phyloP scores from a whole-genome alignment of 2,329 filamentous ascomycete genomes.

The Magnaporthiopsis poae region DNA sequence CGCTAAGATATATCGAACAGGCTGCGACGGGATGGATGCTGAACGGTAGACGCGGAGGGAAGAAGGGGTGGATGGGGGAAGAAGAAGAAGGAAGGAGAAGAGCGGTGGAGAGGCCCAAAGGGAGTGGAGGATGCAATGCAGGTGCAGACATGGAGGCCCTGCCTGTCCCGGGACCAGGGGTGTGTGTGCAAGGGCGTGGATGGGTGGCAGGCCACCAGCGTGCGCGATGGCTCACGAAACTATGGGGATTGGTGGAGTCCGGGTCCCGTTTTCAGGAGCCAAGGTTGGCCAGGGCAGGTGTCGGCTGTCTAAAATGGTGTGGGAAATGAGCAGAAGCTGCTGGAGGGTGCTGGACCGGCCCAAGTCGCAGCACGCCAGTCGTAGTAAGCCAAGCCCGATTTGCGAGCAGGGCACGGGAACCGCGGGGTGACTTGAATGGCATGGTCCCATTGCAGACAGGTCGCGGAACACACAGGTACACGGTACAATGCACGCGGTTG shows the following conservation, averaged over 20 bases:
- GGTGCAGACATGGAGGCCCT: not conserved
- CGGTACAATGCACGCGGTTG: too few species aligned
- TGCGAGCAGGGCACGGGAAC: too few species aligned
- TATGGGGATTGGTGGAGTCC: conserved; percentile 1
- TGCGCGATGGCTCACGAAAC: conserved; percentile 2
- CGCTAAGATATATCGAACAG: conserved; percentile 8
- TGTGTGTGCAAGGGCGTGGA: not conserved
- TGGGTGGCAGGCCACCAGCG: conserved; percentile 1
- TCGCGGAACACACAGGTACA: too few species aligned
- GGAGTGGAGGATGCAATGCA: conserved; percentile 5
- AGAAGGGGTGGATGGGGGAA: conserved; percentile 16
- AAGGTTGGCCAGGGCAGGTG: not conserved
- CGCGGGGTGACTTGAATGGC: conserved; percentile 6
- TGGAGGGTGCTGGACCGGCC: conserved; percentile 1
- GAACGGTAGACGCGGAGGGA: conserved; percentile 11
- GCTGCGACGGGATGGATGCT: conserved; percentile 2
- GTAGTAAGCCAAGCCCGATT: too few species aligned
- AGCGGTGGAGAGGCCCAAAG: conserved; percentile 15
- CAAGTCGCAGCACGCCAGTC: not conserved
- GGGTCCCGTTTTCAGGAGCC: not conserved
- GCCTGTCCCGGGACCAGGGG: not conserved
- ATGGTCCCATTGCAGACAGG: conserved; percentile 1
- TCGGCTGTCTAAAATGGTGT: not conserved
- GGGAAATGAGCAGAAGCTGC: conserved; percentile 7
- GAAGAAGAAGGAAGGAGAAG: conserved; percentile 25